Evolutionary conservation across 345 rosid species (phyloP).

Genomic region (Aquilaria sinensis): DNA sequence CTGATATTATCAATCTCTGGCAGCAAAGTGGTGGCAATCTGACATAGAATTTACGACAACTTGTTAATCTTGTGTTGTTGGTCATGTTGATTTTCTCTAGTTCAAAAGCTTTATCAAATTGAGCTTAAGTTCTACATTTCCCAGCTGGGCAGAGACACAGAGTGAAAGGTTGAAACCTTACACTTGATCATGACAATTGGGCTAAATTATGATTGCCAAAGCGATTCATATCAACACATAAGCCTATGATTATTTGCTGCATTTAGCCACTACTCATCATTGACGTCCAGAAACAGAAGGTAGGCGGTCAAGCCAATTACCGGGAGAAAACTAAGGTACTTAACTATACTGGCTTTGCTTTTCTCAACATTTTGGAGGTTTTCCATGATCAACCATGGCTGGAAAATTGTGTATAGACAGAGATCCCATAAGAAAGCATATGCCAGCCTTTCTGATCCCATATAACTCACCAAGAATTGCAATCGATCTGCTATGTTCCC

Average conservation of each 20-base stretch:
- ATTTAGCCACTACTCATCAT: slow-evolving; percentile 26
- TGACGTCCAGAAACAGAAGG: slow-evolving; percentile 53
- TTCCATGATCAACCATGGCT: slow-evolving; percentile 94
- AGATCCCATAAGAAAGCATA: slow-evolving; percentile 95
- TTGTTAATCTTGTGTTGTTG: too few species aligned
- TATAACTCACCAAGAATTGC: slow-evolving; percentile 58
- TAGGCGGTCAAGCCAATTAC: slow-evolving; percentile 69
- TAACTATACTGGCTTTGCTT: slow-evolving; percentile 43
- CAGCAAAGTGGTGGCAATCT: slow-evolving; percentile 82
- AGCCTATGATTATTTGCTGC: not conserved
- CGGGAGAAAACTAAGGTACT: slow-evolving; percentile 68
- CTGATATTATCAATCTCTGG: slow-evolving; percentile 83
- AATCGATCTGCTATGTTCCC: slow-evolving; percentile 55
- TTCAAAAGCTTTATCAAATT: too few species aligned
- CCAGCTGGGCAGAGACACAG: too few species aligned
- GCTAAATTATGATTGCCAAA: not conserved
- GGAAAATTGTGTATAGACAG: slow-evolving; percentile 68
- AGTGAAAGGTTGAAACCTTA: too few species aligned
- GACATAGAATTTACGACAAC: slow-evolving; percentile 8
- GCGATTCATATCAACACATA: not conserved
- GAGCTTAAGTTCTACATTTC: too few species aligned
- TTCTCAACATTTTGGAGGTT: slow-evolving; percentile 60
- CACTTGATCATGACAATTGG: not conserved
- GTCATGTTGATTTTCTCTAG: too few species aligned
- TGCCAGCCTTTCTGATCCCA: slow-evolving; percentile 85